These are phyloP conservation scores for Diospyros lotus DNA, from an alignment of 148 eudicot species.

Conservation along the genomic window DNA sequence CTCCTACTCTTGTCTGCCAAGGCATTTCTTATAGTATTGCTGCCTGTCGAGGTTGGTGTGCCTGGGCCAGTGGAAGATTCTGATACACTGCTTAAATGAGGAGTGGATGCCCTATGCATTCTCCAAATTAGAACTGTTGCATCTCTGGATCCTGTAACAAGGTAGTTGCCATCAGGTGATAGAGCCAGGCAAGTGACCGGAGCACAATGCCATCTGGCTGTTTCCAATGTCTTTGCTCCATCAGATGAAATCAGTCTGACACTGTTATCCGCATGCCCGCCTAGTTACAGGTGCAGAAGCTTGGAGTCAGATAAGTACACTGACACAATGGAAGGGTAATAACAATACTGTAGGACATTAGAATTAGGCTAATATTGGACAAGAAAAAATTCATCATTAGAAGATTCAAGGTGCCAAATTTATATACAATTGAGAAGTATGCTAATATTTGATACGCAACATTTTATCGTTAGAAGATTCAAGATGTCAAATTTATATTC, in stretches of 20 bases:
- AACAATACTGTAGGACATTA: not conserved
- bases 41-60: constrained; percentile 48
- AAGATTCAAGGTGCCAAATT: not conserved
- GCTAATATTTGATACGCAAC: constrained; percentile 4
- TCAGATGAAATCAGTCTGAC: constrained; percentile 79
- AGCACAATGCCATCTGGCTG: constrained; percentile 88
- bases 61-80: constrained; percentile 51
- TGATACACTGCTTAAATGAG: constrained; percentile 36
- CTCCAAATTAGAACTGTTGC: constrained; percentile 84
- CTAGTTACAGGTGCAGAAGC: constrained; percentile 30
- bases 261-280: constrained; percentile 95
- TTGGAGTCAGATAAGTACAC: not conserved
- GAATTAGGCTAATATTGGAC: constrained; percentile 3
- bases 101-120: constrained; percentile 47
- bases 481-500: not conserved
- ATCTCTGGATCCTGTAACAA: constrained; percentile 90
- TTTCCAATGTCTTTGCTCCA: constrained; percentile 85
- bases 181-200: constrained; percentile 93
- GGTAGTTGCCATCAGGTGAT: constrained; percentile 77
- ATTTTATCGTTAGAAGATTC: constrained; percentile 6
- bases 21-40: constrained; percentile 36
- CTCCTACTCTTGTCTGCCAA: constrained; percentile 55
- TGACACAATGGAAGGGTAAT: not conserved
- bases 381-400: constrained; percentile 6
- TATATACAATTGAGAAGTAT: not conserved